Base-by-base conservation (phyloP, 257 asterid genomes). In the Nemophila menziesii region DNA sequence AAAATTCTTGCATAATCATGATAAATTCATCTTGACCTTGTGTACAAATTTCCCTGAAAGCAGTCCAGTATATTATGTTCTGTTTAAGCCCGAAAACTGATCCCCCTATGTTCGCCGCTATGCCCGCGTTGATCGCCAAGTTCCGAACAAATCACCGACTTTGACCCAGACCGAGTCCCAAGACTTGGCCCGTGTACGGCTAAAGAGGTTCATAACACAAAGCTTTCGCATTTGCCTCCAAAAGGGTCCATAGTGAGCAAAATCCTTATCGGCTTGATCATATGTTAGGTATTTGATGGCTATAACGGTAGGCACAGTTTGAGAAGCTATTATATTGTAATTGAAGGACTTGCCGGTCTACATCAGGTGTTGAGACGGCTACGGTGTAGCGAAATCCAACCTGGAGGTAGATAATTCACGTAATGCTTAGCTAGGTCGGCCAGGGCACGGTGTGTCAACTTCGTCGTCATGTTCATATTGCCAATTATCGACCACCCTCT, bases 161-260 rank as follows among this genome's bases (percentile, higher is more conserved):
- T 76, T 82, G 15, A 62, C 87, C 0, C 86, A 64, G 43, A 79
- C 82, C 2, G 92, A 69, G 66, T 66, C 92, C 92, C 92, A 79
- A 0, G 92, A 75, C 77, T 72, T 82, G 19, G 82, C 79, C 58
- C 92, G 63, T 22, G 55, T 75, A 0, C 82, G 74, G 56, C 92
- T 79, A 39, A 79, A 79, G 41, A 79, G 77, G 49, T 79, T 79
- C 69, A 72, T 60, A n/a, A 79, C 79, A 15, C 92, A 79, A 19
- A 79, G 73, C 50, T 79, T 79, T 5, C 92, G 67, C 92, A 79
- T 75, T 37, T 79, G 86, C 40, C 92, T 80, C 92, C 92, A 79
- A 36, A 75, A 79, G 1, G 92, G 90, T 12, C 92, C 92, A 66
- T 79, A 79, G 23, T 79, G 68, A 16, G 85, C 78, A 44, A 79